Evolutionary conservation across 2,329 filamentous ascomycete genomes (phyloP), one percentile per base, ranked within the genome.

Genomic region (Tolypocladium ovalisporum): DNA sequence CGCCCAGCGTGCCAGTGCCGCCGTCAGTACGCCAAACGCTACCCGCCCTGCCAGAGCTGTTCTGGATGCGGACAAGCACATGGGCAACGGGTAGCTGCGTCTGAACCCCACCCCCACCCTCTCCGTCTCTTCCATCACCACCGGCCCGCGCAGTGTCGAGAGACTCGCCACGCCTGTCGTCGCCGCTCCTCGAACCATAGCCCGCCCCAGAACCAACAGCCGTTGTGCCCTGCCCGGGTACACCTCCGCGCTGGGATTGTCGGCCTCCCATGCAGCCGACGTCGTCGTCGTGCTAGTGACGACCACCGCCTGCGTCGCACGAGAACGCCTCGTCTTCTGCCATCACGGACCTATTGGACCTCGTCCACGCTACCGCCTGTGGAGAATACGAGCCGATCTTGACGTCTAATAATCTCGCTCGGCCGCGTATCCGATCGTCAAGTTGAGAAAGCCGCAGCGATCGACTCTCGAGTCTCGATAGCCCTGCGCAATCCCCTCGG

Each of bases 351-450:
- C 60, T 61, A 66, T 68, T 68, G 66, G 64, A 57, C 59, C 61
- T 62, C 59, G 39, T 54, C 56, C 58, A 56, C 61, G 35, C 56
- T 59, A 60, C 57, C 53, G 40, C 62, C 56, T 57, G 52, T 54
- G 54, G 59, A 65, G 63, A 66, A 71, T 70, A 71, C 69, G 69
- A 71, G 66, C 62, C 61, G 54, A 59, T 59, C 24, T 62, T 64
- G 65, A 64, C 61, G 62, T 64, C 62, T 65, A 57, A 58, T 62
- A 58, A 62, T 62, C 62, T 59, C 53, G 51, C 62, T 61, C 63
- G 60, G 60, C 58, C 62, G 55, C 62, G 54, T 60, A 59, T 62
- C 62, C 63, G 62, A 63, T 62, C 65, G 64, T 57, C 61, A 55
- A 55, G 56, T 56, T 63, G 63, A 64, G 54, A 65, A n/a, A 57